These are phyloP conservation scores for Aspergillus sp. DNA, from an alignment of 2,329 filamentous ascomycete genomes.

Conservation along the genomic window DNA sequence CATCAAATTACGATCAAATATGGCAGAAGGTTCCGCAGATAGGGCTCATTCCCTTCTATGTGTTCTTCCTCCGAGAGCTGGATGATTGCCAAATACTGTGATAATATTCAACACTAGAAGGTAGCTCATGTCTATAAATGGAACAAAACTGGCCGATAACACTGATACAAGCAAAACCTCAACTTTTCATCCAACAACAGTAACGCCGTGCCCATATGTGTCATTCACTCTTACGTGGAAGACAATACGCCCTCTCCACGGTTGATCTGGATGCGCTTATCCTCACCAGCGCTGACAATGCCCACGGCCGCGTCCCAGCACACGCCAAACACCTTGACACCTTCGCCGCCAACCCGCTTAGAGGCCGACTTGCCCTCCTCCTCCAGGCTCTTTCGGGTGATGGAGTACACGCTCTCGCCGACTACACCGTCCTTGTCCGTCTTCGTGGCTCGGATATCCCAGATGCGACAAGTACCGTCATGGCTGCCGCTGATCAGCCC, in stretches of 20 bases:
- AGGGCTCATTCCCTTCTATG: too few species aligned
- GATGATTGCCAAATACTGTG: too few species aligned
- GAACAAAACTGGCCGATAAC: slow-evolving; percentile 3
- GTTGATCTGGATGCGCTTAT: slow-evolving; percentile 93
- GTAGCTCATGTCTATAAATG: neutral
- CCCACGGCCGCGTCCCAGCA: slow-evolving; percentile 83
- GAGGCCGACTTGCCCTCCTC: slow-evolving; percentile 58
- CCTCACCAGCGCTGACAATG: slow-evolving; percentile 88
- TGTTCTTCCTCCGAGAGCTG: too few species aligned
- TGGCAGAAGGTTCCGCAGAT: too few species aligned
- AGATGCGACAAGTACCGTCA: slow-evolving; percentile 88
- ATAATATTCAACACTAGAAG: too few species aligned
- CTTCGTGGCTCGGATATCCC: slow-evolving; percentile 76
- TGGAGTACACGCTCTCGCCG: slow-evolving; percentile 72
- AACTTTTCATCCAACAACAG: slow-evolving; percentile 30
- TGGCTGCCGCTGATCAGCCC: slow-evolving; percentile 86
- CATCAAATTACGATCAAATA: too few species aligned
- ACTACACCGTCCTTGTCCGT: slow-evolving; percentile 58
- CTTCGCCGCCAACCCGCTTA: slow-evolving; percentile 69
- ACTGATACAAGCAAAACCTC: slow-evolving; percentile 9
- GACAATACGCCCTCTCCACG: slow-evolving; percentile 54
- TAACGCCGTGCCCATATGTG: slow-evolving; percentile 29
- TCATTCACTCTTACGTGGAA: slow-evolving; percentile 26
- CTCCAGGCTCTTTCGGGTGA: slow-evolving; percentile 71
- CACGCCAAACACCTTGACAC: slow-evolving; percentile 85